Evolutionary conservation across 202 grass and related monocot genomes (phyloP), one percentile per base, ranked within the genome.

Genomic region (Brachypodium distachyon): DNA sequence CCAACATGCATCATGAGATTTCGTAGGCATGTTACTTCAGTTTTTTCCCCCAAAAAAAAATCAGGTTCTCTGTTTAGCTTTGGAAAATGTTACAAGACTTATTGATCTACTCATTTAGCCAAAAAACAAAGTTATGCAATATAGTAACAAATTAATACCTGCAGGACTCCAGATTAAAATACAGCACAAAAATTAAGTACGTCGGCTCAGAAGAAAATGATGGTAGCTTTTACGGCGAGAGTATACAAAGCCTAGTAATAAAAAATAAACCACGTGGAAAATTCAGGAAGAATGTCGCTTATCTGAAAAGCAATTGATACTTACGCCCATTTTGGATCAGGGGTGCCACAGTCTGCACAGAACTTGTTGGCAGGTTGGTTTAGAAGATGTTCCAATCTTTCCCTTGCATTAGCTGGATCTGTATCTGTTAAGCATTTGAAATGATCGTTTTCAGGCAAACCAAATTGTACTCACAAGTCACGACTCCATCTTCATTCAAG

Each of bases 301-400:
- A 44, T 69, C 8, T 26, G 17, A n/a, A 52, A 52, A 76, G 18
- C 7, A 13, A 3, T 13, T 21, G 40, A 83, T 65, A 87, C 91
- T 79, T 90, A 99, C 92, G 42, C 96, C 96, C 96, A 99, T 91
- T 99, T 99, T 16, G 96, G 92, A 81, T 96, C 89, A 72, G 85
- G 85, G 3, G 71, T 76, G 21, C 91, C 89, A 83, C 92, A 99
- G 22, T 99, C 96, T 49, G 96, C 96, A 5, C 92, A 95, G 64
- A 81, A 82, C 81, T 83, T 88, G 67, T 99, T 95, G 29, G 67
- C 81, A 17, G 85, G 83, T 85, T 93, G 92, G 59, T 78, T 87
- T 77, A 94, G 66, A 37, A 99, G 71, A 83, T 54, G 56, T 81
- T 87, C 85, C 74, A 99, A 75, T 84, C 88, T 96, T 75, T 81